phyloP scores from a whole-genome alignment of 495 filamentous ascomycete species.

The Hypoxylon intermedium region DNA sequence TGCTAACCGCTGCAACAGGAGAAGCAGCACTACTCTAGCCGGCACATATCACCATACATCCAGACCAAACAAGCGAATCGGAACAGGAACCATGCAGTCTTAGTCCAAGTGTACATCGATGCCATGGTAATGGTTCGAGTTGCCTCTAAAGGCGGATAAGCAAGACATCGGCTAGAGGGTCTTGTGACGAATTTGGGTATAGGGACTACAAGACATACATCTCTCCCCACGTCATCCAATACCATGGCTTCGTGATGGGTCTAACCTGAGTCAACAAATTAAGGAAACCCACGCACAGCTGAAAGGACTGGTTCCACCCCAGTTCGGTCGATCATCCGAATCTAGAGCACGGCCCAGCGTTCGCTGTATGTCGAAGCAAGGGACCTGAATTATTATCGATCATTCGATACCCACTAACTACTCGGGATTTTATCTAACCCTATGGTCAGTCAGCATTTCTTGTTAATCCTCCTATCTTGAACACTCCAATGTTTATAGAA shows the following conservation, averaged over 20 bases:
- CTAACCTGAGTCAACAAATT: neutral
- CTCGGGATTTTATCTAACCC: too few species aligned
- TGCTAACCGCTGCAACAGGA: conserved; percentile 23
- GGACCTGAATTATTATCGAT: neutral
- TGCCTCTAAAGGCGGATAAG: neutral
- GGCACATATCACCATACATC: conserved; percentile 1
- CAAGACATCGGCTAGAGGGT: conserved; percentile 8
- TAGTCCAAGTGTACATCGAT: neutral
- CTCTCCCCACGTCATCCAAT: neutral
- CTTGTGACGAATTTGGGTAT: neutral
- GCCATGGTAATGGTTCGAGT: neutral
- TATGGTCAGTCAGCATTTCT: too few species aligned
- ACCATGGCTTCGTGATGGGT: neutral
- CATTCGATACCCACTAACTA: neutral
- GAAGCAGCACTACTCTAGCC: conserved; percentile 6
- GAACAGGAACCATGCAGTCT: conserved; percentile 4
- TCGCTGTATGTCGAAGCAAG: neutral
- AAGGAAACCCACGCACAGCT: neutral
- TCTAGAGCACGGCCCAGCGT: neutral
- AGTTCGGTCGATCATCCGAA: neutral
- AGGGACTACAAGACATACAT: neutral
- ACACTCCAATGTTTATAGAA: too few species aligned
- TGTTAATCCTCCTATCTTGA: neutral
- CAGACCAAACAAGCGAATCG: conserved; percentile 11
- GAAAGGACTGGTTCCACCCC: neutral